phyloP scores from a whole-genome alignment of 192 early-diverging fungal species.

The Haplosporangium gracile region DNA sequence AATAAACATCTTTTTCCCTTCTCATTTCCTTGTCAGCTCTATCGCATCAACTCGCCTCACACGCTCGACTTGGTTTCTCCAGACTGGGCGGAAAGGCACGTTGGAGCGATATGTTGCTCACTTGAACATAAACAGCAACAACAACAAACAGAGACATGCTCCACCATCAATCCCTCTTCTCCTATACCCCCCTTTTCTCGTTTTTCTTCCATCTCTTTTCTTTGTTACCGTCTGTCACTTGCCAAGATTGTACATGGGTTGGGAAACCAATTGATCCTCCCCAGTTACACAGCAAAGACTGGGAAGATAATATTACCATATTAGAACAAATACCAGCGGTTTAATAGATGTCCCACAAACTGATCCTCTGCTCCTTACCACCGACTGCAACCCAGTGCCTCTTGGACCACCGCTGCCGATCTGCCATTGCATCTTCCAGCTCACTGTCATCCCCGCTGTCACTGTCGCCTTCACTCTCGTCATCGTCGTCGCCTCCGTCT shows the following conservation, averaged over 20 bases:
- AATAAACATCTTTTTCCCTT: background rate
- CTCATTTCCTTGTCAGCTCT: background rate
- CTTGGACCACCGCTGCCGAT: constrained; percentile 10
- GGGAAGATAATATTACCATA: background rate
- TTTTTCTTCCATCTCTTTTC: background rate
- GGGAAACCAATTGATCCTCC: background rate
- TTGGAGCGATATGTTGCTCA: background rate
- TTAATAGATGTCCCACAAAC: constrained; percentile 61
- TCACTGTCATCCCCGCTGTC: constrained; percentile 34
- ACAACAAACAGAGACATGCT: background rate
- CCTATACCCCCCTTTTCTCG: background rate
- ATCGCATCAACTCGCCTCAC: background rate
- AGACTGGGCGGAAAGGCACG: background rate
- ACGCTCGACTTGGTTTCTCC: background rate
- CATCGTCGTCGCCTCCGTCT: background rate
- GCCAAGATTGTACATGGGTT: background rate
- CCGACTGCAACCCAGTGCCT: constrained; percentile 54
- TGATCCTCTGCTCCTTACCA: constrained; percentile 56
- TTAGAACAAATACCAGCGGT: background rate
- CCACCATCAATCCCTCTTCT: background rate
- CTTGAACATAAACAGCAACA: background rate
- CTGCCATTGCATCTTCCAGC: constrained; percentile 16
- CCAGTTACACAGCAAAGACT: background rate
- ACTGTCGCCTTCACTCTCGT: constrained; percentile 7
- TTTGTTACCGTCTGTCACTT: background rate